These are phyloP conservation scores for Stachybotrys elegans DNA, from an alignment of 2,329 filamentous ascomycete species.

Conservation along the genomic window DNA sequence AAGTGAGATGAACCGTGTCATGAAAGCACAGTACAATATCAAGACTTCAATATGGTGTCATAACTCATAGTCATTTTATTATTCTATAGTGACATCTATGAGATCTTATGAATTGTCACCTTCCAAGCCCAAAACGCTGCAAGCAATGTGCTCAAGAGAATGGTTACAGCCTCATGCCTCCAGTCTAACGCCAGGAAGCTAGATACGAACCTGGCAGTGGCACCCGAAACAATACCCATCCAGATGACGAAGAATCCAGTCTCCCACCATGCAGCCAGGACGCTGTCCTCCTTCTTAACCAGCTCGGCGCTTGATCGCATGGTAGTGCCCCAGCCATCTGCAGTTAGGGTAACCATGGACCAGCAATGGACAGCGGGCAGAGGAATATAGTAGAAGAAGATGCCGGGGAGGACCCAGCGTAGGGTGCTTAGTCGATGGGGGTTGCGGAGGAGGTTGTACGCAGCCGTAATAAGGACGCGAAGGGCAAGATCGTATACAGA, in stretches of 20 bases:
- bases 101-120: background rate
- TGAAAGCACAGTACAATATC: too few species aligned
- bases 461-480: constrained; percentile 8
- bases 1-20: too few species aligned
- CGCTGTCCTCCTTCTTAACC: constrained; percentile 11
- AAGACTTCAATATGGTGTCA: too few species aligned
- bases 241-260: constrained; percentile 18
- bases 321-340: constrained; percentile 19
- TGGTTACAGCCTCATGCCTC: background rate
- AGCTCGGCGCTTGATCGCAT: constrained; percentile 15
- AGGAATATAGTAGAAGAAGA: constrained; percentile 18
- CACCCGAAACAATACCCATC: constrained; percentile 16
- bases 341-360: constrained; percentile 17
- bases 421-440: constrained; percentile 14
- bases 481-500: constrained; percentile 11
- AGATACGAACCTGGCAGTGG: constrained; percentile 4
- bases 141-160: background rate
- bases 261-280: constrained; percentile 16
- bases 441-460: constrained; percentile 17
- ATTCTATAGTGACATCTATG: background rate
- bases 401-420: constrained; percentile 16
- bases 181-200: background rate
- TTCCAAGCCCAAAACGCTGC: background rate
- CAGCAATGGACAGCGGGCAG: constrained; percentile 18
- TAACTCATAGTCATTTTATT: too few species aligned